Evolutionary conservation across 371 early-diverging fungal genomes (phyloP).

Genomic region (Funneliformis caledonium): DNA sequence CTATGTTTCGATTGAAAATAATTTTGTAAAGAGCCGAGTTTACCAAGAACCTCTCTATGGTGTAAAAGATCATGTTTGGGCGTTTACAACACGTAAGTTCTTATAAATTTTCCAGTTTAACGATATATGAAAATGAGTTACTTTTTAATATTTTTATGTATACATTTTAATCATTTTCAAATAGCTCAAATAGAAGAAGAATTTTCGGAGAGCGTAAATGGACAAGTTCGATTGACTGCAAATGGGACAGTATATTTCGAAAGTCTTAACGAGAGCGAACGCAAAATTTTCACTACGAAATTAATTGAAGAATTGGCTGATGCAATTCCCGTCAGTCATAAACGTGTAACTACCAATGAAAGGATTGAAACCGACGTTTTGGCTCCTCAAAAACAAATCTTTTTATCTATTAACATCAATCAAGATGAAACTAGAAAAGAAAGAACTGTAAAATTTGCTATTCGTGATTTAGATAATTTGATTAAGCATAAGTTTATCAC

Average conservation of each 20-base stretch:
- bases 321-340: not conserved
- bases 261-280: too few relatives aligned
- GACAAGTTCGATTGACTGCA: not conserved
- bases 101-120: not conserved
- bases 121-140: not conserved
- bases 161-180: not conserved
- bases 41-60: conserved; percentile 4
- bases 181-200: not conserved
- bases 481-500: not conserved
- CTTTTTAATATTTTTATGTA: not conserved
- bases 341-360: not conserved
- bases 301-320: not conserved
- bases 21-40: not conserved
- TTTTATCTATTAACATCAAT: too few relatives aligned
- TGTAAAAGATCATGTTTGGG: not conserved
- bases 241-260: not conserved
- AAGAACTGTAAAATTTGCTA: not conserved
- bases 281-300: not conserved
- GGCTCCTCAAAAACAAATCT: not conserved
- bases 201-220: not conserved
- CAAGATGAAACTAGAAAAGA: not conserved
- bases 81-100: not conserved
- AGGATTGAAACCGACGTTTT: not conserved
- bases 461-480: not conserved
- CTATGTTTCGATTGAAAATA: conserved; percentile 9